Conservation (phyloP, 2,329 filamentous ascomycete species). For the Fusarium albosuccineum region DNA sequence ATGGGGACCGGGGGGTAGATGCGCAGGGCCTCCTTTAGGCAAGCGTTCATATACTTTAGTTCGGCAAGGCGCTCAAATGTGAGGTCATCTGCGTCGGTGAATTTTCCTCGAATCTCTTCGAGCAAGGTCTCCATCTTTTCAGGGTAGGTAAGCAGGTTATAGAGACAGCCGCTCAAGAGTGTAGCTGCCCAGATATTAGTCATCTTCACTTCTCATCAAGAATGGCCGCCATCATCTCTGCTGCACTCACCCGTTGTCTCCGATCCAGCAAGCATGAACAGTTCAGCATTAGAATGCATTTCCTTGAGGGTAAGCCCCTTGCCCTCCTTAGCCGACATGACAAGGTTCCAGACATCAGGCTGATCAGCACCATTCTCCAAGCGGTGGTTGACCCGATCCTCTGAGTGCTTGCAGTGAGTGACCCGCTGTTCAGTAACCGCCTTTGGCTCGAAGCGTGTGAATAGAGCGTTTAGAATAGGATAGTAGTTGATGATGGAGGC, state of each 20-base stretch:
- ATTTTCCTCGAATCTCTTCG: background rate
- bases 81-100: background rate
- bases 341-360: constrained; percentile 27
- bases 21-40: constrained; percentile 2
- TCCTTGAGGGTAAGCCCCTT: constrained; percentile 22
- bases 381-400: constrained; percentile 11
- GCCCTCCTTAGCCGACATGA: constrained; percentile 17
- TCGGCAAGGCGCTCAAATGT: background rate
- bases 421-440: constrained; percentile 12
- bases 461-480: constrained; percentile 5
- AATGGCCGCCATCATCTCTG: background rate
- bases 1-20: constrained; percentile 17
- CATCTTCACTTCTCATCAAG: too few species aligned
- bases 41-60: constrained; percentile 18
- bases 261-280: constrained; percentile 30
- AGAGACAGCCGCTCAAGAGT: constrained; percentile 5
- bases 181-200: background rate
- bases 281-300: constrained; percentile 25
- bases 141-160: background rate
- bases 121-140: constrained; percentile 13
- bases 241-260: constrained; percentile 21
- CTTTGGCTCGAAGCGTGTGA: constrained; percentile 16
- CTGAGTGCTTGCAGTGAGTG: constrained; percentile 13
- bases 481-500: constrained; percentile 16
- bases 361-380: constrained; percentile 21